Percentiles rank a stretch among this genome's conserved stretches.
phyloP scores from a whole-genome alignment of 2,329 filamentous ascomycete species.

The Aspergillus tamarii region DNA sequence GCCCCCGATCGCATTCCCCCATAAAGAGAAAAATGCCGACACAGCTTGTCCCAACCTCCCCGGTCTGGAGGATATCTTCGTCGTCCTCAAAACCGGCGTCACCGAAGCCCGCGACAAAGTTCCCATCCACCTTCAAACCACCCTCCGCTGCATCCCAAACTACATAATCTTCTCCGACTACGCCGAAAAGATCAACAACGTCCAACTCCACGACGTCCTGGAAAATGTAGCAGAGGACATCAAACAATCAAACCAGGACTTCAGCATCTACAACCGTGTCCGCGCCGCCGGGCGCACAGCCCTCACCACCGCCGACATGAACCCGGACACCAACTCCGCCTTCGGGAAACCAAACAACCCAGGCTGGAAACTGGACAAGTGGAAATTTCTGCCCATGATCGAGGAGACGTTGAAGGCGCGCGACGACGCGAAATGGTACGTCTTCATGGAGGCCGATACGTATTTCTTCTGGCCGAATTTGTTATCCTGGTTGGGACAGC shows the following conservation, averaged over 20 bases:
- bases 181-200: slow-evolving; percentile 54
- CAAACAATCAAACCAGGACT: slow-evolving; percentile 46
- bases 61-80: slow-evolving; percentile 55
- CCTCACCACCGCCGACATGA: slow-evolving; percentile 34
- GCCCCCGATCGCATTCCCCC: not conserved
- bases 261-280: slow-evolving; percentile 53
- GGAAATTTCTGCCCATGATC: slow-evolving; percentile 60
- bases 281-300: slow-evolving; percentile 45
- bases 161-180: slow-evolving; percentile 63
- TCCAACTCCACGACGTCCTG: slow-evolving; percentile 55
- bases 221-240: slow-evolving; percentile 46
- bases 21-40: not conserved
- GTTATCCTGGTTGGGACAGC: slow-evolving; percentile 53
- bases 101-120: slow-evolving; percentile 60
- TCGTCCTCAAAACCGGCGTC: slow-evolving; percentile 63
- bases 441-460: slow-evolving; percentile 62
- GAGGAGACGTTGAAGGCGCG: slow-evolving; percentile 47
- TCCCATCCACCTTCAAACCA: slow-evolving; percentile 57
- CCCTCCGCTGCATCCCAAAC: slow-evolving; percentile 58
- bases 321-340: slow-evolving; percentile 35
- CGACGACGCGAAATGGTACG: slow-evolving; percentile 58
- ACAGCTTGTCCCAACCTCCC: slow-evolving; percentile 35
- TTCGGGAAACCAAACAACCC: slow-evolving; percentile 46
- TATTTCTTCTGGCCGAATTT: slow-evolving; percentile 58
- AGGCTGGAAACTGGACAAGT: slow-evolving; percentile 58